Base-by-base conservation (phyloP, 2,329 filamentous ascomycete species). In the Xylaria sp. region DNA sequence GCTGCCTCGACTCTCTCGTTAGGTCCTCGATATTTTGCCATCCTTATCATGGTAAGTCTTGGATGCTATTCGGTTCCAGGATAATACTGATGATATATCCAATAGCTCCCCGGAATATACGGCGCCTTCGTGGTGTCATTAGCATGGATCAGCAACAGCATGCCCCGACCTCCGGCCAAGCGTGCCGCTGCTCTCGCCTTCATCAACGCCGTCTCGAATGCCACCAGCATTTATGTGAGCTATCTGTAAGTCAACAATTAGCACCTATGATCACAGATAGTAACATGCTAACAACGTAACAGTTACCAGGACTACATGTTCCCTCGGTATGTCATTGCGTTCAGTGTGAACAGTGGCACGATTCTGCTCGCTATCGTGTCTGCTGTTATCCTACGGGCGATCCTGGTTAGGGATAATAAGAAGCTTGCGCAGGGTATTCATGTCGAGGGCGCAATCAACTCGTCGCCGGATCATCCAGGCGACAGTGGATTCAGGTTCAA, bases 131-230 rank as follows among this genome's bases (percentile, higher is more conserved):
- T 88, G 0, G 86, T 90, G 1, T 80, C 80, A 1, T 76, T 90
- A 3, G 82, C 86, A 2, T 94, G 90, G 90, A 91, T 92, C 64
- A 85, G 82, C 52, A 90, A 89, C 70, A 88, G 86, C 1, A 79
- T 93, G 55, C 89, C 89, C 0, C 83, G 89, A 4, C 90, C 90
- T 2, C 87, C 89, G 0, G 85, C 89, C 1, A 92, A 92, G 76
- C 82, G 88, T 61, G 79, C 79, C 1, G 78, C 88, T 0, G 88
- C 88, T 0, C 72, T 93, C 4, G 90, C 89, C 0, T 85, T 88
- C 62, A 90, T 92, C 73, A 93, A 93, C 69, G 86, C 86, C 1
- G 79, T 90, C 8, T 83, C 81, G 16, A 91, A 92, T 70, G 79
- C 80, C 9, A 83, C 83, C 48, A 85, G 81, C 52, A 92, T 92